phyloP scores from a whole-genome alignment of 2,329 filamentous ascomycete genomes.

The Escovopsis sp. region DNA sequence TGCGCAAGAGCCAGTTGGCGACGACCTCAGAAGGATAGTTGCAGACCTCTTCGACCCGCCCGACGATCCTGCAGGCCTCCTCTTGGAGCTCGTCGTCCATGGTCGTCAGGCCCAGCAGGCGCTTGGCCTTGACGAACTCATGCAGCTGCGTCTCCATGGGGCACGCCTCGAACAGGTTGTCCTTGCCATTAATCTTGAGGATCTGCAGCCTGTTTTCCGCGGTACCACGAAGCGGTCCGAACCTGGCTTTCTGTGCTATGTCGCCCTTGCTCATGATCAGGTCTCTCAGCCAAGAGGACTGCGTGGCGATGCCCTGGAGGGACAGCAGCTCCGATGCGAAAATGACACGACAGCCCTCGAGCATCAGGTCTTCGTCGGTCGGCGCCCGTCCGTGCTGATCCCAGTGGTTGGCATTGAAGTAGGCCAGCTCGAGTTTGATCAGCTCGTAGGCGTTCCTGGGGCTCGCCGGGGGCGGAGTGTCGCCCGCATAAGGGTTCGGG shows the following conservation, averaged over 20 bases:
- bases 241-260: slow-evolving; percentile 27
- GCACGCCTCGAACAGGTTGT: slow-evolving; percentile 40
- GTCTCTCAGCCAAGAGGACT: slow-evolving; percentile 41
- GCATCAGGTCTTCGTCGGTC: slow-evolving; percentile 36
- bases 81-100: slow-evolving; percentile 44
- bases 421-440: slow-evolving; percentile 40
- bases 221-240: slow-evolving; percentile 30
- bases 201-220: slow-evolving; percentile 31
- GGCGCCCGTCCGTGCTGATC: slow-evolving; percentile 25
- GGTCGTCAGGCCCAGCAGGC: slow-evolving; percentile 39
- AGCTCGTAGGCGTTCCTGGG: slow-evolving; percentile 45
- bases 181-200: slow-evolving; percentile 42
- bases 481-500: slow-evolving; percentile 37
- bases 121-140: slow-evolving; percentile 35
- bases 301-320: slow-evolving; percentile 21
- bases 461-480: slow-evolving; percentile 25
- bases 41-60: slow-evolving; percentile 37
- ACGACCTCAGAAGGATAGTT: slow-evolving; percentile 32
- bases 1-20: slow-evolving; percentile 40
- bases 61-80: slow-evolving; percentile 42
- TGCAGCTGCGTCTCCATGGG: slow-evolving; percentile 39
- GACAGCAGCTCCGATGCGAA: slow-evolving; percentile 36
- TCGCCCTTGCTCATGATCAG: slow-evolving; percentile 35
- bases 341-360: slow-evolving; percentile 45
- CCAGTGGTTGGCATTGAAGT: slow-evolving; percentile 31